Conservation (phyloP, 2,329 filamentous ascomycete species). For the Fonsecaea pugnacius region DNA sequence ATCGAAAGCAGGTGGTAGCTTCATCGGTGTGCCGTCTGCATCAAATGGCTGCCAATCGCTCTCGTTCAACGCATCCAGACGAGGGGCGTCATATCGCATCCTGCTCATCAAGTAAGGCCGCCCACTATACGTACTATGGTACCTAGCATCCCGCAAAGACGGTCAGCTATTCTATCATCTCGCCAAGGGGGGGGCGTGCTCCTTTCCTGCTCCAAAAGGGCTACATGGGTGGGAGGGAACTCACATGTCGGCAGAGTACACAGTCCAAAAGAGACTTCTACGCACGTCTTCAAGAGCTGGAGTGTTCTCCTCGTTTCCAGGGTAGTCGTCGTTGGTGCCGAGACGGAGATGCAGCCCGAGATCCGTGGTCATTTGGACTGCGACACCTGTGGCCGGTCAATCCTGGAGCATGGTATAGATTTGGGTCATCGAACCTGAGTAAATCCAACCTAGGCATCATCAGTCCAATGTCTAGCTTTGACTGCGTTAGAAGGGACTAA, state of each 20-base stretch:
- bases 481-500: constrained; percentile 41
- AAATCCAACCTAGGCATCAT: constrained; percentile 12
- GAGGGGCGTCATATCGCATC: constrained; percentile 5
- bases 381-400: constrained; percentile 43
- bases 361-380: constrained; percentile 51
- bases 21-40: constrained; percentile 2
- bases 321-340: constrained; percentile 1
- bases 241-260: constrained; percentile 37
- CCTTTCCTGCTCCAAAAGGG: neutral
- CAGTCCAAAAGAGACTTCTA: constrained; percentile 45
- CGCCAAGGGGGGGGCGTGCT: neutral
- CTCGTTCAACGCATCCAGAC: neutral
- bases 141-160: neutral
- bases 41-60: constrained; percentile 10
- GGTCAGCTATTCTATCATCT: neutral
- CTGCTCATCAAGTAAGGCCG: constrained; percentile 14
- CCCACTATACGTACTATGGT: constrained; percentile 15
- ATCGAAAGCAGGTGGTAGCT: constrained; percentile 1
- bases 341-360: constrained; percentile 47
- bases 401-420: neutral
- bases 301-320: neutral
- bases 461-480: neutral
- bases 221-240: neutral
- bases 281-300: constrained; percentile 29
- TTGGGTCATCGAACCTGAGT: constrained; percentile 8